Base-by-base conservation (phyloP, 2,329 filamentous ascomycete genomes). In the Biscogniauxia mediterranea region DNA sequence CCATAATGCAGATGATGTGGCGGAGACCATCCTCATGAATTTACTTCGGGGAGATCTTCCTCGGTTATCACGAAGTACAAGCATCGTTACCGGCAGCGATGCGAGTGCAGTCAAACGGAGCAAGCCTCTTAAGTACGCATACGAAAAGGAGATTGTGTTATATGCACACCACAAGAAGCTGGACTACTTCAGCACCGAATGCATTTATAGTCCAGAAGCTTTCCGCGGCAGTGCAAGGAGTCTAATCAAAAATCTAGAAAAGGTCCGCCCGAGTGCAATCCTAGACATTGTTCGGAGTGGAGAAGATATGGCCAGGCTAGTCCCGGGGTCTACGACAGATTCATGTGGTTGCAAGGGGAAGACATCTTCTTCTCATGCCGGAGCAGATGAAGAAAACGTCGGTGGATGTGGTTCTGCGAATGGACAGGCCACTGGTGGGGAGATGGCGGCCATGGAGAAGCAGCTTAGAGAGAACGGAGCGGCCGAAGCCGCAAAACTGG, bases 11-110 rank as follows among this genome's bases (percentile, higher is more conserved):
- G 95, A 99, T 68, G 95, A 99, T 74, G 89, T 98, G 28, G 95
- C 95, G 0, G 95, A 99, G 79, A 99, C 95, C 0, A 92, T 99
- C 19, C 83, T 99, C 69, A 99, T 99, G 95, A 99, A 99, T 72
- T 80, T 99, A 25, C 82, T 99, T 23, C 85, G 95, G 59, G 95
- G 93, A 21, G 95, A 99, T 75, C 76, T 99, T 51, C 91, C 95
- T 0, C 87, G 95, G 28, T 79, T 99, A 11, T 91, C 93, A 15
- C 83, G 95, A 63, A 93, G 92, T 57, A 98, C 95, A 1, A 95
- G 87, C 67, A 98, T 99, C 69, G 83, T 98, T 15, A 99, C 88
- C 2, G 90, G 85, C 50, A 89, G 87, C 69, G 80, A 87, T 32
- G 85, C 83, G n/a, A 93, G 91, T 61, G 92, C 96, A 63, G 94